Evolutionary conservation across 1,139 yeast genomes (phyloP).

Genomic region (Suhomyces guaymorum): DNA sequence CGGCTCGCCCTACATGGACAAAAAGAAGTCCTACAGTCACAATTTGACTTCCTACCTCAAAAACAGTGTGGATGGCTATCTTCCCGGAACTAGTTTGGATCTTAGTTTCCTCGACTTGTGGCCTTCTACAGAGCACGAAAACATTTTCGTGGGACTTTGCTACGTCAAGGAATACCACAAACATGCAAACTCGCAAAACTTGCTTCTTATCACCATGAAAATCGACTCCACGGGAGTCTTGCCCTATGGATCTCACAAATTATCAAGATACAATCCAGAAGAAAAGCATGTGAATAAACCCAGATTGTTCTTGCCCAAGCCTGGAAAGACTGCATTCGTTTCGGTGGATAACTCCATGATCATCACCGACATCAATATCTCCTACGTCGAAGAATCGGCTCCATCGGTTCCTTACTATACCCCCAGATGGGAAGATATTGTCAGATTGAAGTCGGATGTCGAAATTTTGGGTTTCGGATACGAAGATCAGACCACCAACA

Average conservation of each 20-base stretch:
- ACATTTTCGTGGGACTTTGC: slow-evolving; percentile 52
- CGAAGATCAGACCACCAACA: slow-evolving; percentile 36
- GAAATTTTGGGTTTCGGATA: slow-evolving; percentile 62
- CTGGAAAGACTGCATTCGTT: slow-evolving; percentile 64
- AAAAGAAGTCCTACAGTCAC: slow-evolving; percentile 30
- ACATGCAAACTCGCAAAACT: slow-evolving; percentile 20
- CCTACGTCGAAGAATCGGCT: slow-evolving; percentile 34
- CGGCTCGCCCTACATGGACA: slow-evolving; percentile 32
- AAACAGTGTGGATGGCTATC: slow-evolving; percentile 39
- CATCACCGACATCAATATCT: slow-evolving; percentile 56
- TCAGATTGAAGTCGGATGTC: slow-evolving; percentile 55
- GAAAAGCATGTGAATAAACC: slow-evolving; percentile 35
- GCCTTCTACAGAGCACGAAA: slow-evolving; percentile 35
- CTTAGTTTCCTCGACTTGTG: slow-evolving; percentile 57
- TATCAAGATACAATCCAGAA: slow-evolving; percentile 38
- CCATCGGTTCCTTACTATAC: slow-evolving; percentile 42
- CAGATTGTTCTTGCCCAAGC: slow-evolving; percentile 57
- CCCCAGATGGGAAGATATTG: slow-evolving; percentile 78
- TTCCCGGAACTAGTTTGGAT: slow-evolving; percentile 35
- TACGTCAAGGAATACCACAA: slow-evolving; percentile 27
- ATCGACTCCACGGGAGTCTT: slow-evolving; percentile 54
- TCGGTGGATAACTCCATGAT: slow-evolving; percentile 62
- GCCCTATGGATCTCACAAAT: slow-evolving; percentile 60
- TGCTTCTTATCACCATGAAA: slow-evolving; percentile 56
- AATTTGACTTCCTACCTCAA: slow-evolving; percentile 33